phyloP scores from a whole-genome alignment of 2,329 filamentous ascomycete genomes.

The Venturia asperata region DNA sequence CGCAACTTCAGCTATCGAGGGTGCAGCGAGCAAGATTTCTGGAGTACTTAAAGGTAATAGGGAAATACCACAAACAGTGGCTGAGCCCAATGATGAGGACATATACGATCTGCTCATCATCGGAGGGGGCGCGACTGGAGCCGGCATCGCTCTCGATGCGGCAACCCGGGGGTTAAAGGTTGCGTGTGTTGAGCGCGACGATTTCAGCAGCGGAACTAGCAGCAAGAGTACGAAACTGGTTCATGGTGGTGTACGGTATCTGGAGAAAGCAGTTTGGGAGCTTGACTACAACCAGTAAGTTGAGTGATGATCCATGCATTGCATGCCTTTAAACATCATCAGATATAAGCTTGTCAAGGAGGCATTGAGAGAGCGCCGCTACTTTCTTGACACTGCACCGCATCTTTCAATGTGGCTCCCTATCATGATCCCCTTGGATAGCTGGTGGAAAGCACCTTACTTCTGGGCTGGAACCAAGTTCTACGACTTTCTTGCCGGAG shows the following conservation, averaged over 20 bases:
- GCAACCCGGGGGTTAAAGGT: constrained; percentile 73
- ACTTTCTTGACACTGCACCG: constrained; percentile 74
- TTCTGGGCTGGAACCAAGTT: constrained; percentile 73
- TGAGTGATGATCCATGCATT: background rate
- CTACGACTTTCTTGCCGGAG: constrained; percentile 78
- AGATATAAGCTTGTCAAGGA: constrained; percentile 67
- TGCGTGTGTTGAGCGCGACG: constrained; percentile 73
- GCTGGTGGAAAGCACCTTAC: constrained; percentile 78
- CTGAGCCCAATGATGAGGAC: constrained; percentile 36
- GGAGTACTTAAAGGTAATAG: constrained; percentile 25
- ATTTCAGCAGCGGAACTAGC: constrained; percentile 75
- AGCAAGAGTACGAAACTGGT: constrained; percentile 85
- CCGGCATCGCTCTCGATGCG: constrained; percentile 74
- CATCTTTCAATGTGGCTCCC: constrained; percentile 75
- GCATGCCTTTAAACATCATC: background rate
- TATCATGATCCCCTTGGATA: constrained; percentile 74
- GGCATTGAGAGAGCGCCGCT: constrained; percentile 73
- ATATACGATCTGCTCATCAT: constrained; percentile 73
- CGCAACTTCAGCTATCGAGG: constrained; percentile 24
- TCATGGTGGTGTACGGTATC: constrained; percentile 74
- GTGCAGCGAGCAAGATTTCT: constrained; percentile 37
- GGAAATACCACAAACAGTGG: constrained; percentile 24
- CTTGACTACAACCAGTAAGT: constrained; percentile 70
- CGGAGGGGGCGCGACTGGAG: constrained; percentile 70
- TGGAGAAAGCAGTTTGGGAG: constrained; percentile 82